Conservation (phyloP, 257 asterid species). For the Thymus mandschuricus region DNA sequence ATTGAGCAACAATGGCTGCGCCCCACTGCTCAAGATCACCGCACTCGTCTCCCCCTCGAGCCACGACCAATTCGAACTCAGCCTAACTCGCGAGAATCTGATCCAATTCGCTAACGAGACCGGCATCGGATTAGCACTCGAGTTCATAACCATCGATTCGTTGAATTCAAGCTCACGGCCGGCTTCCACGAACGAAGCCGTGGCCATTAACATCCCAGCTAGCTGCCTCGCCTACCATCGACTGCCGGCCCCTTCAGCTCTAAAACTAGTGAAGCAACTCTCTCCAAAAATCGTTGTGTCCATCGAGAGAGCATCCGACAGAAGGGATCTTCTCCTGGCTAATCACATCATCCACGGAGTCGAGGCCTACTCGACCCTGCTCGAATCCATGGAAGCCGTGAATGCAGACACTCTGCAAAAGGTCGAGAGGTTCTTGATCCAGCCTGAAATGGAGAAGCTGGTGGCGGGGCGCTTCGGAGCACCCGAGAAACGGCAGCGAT, state of each 20-base stretch:
- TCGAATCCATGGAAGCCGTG: conserved; percentile 74
- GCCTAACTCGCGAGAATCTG: conserved; percentile 71
- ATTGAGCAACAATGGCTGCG: conserved; percentile 33
- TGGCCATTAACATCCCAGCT: conserved; percentile 76
- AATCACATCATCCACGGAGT: conserved; percentile 72
- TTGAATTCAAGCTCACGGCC: conserved; percentile 65
- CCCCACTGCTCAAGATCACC: conserved; percentile 45
- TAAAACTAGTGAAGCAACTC: conserved; percentile 72
- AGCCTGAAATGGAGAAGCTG: conserved; percentile 69
- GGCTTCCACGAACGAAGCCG: conserved; percentile 51
- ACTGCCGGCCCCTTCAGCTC: conserved; percentile 52
- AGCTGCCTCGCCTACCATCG: conserved; percentile 55
- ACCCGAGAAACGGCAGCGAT: conserved; percentile 73
- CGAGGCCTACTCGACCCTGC: conserved; percentile 63
- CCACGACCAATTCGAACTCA: conserved; percentile 75
- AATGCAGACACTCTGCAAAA: conserved; percentile 66
- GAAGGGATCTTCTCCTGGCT: conserved; percentile 80
- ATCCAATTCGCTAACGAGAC: conserved; percentile 68
- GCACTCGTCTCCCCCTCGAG: conserved; percentile 49
- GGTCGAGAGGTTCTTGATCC: conserved; percentile 77
- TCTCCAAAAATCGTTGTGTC: conserved; percentile 84
- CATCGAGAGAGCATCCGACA: conserved; percentile 74
- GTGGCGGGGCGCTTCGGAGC: conserved; percentile 50
- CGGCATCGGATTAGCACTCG: conserved; percentile 67
- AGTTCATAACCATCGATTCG: conserved; percentile 53